Percentiles rank a stretch among this genome's conserved stretches.
Evolutionary conservation across 805 yeast species (phyloP).

Genomic region (Wickerhamomyces alni): DNA sequence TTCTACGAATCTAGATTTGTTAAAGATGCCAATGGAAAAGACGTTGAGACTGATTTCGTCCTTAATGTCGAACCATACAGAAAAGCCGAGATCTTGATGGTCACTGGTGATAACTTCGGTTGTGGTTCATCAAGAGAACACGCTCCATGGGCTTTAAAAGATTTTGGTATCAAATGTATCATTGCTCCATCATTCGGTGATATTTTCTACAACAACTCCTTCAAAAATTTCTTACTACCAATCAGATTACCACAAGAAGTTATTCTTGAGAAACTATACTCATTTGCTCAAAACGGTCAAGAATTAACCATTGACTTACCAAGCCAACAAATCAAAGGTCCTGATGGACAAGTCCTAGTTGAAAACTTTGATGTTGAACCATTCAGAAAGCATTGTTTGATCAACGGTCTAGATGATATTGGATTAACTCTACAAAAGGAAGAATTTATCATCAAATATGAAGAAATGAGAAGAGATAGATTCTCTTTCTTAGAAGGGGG

Average conservation of each 20-base stretch:
- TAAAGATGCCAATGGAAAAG: constrained; percentile 64
- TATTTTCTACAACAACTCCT: constrained; percentile 94
- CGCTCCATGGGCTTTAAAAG: constrained; percentile 99
- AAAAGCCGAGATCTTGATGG: constrained; percentile 75
- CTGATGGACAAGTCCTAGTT: constrained; percentile 67
- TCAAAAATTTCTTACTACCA: constrained; percentile 92
- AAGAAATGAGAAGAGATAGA: constrained; percentile 65
- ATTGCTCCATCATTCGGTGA: constrained; percentile 99
- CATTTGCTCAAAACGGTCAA: constrained; percentile 68
- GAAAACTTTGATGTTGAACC: constrained; percentile 82
- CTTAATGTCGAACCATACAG: constrained; percentile 83
- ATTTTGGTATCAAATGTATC: constrained; percentile 91
- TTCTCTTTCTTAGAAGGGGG: constrained; percentile 95
- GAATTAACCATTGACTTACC: constrained; percentile 78
- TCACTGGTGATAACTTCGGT: constrained; percentile 95
- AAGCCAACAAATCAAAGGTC: constrained; percentile 68
- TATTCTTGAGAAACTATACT: constrained; percentile 66
- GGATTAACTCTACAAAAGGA: constrained; percentile 93
- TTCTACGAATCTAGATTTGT: constrained; percentile 86
- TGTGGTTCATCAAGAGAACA: constrained; percentile 99
- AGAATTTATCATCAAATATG: constrained; percentile 65
- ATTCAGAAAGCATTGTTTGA: constrained; percentile 90
- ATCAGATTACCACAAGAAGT: constrained; percentile 81
- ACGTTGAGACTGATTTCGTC: constrained; percentile 81
- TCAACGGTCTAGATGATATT: constrained; percentile 95